phyloP scores from a whole-genome alignment of 1,284 basidiomycete species.

The Microbotryum saponariae region DNA sequence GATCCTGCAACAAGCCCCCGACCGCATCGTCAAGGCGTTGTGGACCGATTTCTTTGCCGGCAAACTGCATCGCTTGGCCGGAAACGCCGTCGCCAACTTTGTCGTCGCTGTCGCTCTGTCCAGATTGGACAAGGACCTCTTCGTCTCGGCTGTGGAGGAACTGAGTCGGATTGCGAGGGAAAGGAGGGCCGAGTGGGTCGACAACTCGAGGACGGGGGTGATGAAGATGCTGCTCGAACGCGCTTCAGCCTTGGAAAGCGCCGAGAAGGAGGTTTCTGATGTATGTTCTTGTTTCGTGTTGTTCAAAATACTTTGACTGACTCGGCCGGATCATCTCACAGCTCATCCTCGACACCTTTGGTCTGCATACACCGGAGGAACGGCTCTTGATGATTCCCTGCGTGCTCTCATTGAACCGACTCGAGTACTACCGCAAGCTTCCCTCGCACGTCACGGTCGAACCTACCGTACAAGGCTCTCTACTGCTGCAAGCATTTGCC shows the following conservation, averaged over 20 bases:
- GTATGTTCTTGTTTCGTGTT: conserved; percentile 34
- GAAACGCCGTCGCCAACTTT: conserved; percentile 84
- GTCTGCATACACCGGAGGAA: conserved; percentile 48
- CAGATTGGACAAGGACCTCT: conserved; percentile 51
- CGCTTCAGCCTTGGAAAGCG: conserved; percentile 47
- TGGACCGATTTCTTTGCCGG: conserved; percentile 70
- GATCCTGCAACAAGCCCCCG: conserved; percentile 57
- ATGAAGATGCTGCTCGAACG: conserved; percentile 65
- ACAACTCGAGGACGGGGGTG: conserved; percentile 56
- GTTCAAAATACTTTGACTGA: conserved; percentile 1
- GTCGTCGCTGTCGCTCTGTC: conserved; percentile 71
- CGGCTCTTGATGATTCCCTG: conserved; percentile 54
- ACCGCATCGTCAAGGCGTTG: conserved; percentile 55
- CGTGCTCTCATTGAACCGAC: conserved; percentile 55
- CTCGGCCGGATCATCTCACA: conserved; percentile 36
- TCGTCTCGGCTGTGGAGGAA: conserved; percentile 55
- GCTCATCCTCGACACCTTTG: conserved; percentile 58
- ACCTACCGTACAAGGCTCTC: conserved; percentile 72
- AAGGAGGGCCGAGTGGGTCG: conserved; percentile 52
- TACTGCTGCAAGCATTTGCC: conserved; percentile 73
- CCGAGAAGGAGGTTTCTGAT: conserved; percentile 38
- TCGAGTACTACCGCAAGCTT: conserved; percentile 40
- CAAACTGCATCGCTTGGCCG: conserved; percentile 60
- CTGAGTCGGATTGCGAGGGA: conserved; percentile 52
- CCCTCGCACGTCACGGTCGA: conserved; percentile 16